phyloP scores from a whole-genome alignment of 2,329 filamentous ascomycete genomes.

The Fusarium annulatum region DNA sequence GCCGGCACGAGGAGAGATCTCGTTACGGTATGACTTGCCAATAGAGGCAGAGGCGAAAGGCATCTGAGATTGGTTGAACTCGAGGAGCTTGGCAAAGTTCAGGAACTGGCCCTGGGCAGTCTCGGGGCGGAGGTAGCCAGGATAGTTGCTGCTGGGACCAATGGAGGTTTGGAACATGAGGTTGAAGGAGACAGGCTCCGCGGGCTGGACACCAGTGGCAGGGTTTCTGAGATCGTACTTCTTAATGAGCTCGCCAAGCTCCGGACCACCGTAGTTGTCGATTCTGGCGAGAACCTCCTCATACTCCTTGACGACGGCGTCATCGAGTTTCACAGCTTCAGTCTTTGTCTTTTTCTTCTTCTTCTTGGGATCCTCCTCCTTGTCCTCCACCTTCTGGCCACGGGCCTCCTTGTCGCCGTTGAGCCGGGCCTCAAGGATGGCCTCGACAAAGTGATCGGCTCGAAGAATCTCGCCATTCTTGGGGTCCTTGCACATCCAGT shows the following conservation, averaged over 20 bases:
- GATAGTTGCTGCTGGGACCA: slow-evolving; percentile 87
- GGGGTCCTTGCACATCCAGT: slow-evolving; percentile 99
- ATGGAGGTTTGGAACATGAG: slow-evolving; percentile 99
- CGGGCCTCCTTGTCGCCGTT: slow-evolving; percentile 94
- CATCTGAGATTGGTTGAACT: slow-evolving; percentile 95
- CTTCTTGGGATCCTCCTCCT: slow-evolving; percentile 75
- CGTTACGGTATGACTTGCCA: slow-evolving; percentile 97
- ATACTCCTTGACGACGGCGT: slow-evolving; percentile 88
- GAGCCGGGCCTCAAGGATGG: slow-evolving; percentile 86
- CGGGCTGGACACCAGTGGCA: slow-evolving; percentile 78
- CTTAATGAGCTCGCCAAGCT: slow-evolving; percentile 87
- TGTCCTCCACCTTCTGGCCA: slow-evolving; percentile 81
- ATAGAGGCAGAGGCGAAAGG: slow-evolving; percentile 97
- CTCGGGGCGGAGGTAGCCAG: slow-evolving; percentile 90
- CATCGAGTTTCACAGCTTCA: slow-evolving; percentile 86
- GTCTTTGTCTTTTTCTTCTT: slow-evolving; percentile 93
- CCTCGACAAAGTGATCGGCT: slow-evolving; percentile 96
- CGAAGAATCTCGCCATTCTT: slow-evolving; percentile 97
- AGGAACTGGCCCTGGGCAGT: slow-evolving; percentile 98
- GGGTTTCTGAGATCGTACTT: slow-evolving; percentile 95
- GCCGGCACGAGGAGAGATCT: slow-evolving; percentile 93
- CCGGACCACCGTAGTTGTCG: slow-evolving; percentile 91
- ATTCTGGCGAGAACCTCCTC: slow-evolving; percentile 91
- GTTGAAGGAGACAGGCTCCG: slow-evolving; percentile 91
- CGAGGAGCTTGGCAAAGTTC: slow-evolving; percentile 95